phyloP scores from a whole-genome alignment of 2,329 filamentous ascomycete genomes.

The Xylaria sp. region DNA sequence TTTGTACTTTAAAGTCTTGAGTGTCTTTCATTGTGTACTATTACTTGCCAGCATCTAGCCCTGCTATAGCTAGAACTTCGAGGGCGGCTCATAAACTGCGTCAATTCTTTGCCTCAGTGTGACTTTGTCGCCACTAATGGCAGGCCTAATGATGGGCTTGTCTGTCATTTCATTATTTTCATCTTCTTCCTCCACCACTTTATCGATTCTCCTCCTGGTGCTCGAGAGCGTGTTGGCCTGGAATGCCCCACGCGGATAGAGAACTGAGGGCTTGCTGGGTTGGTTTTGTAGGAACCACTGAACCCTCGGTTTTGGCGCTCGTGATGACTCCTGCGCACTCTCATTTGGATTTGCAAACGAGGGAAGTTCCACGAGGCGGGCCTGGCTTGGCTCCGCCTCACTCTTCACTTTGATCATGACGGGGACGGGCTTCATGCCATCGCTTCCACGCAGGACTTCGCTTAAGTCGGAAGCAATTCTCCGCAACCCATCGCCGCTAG shows the following conservation, averaged over 20 bases:
- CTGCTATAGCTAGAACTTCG: background rate
- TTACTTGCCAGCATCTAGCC: background rate
- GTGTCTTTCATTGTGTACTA: background rate
- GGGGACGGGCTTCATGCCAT: background rate
- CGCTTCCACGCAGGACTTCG: background rate
- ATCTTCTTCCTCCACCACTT: constrained; percentile 13
- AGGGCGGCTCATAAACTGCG: background rate
- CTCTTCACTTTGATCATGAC: background rate
- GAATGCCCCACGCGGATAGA: no score
- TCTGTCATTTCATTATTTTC: background rate
- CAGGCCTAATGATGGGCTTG: background rate
- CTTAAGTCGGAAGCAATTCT: constrained; percentile 3
- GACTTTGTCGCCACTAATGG: background rate
- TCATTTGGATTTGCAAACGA: background rate
- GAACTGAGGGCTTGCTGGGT: no score
- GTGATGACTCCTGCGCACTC: no score
- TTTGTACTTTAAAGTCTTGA: no score
- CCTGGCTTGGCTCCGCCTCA: background rate
- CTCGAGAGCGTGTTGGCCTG: background rate
- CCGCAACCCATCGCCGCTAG: background rate
- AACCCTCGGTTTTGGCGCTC: no score
- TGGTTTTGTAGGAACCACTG: background rate
- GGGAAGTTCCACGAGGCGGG: background rate
- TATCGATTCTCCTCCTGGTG: background rate
- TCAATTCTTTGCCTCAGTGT: background rate